A percentile compares a stretch with the other conserved stretches of the same genome.
These are phyloP conservation scores for Leccinum colubrinum DNA, from an alignment of 1,284 basidiomycete genomes.

Conservation along the genomic window DNA sequence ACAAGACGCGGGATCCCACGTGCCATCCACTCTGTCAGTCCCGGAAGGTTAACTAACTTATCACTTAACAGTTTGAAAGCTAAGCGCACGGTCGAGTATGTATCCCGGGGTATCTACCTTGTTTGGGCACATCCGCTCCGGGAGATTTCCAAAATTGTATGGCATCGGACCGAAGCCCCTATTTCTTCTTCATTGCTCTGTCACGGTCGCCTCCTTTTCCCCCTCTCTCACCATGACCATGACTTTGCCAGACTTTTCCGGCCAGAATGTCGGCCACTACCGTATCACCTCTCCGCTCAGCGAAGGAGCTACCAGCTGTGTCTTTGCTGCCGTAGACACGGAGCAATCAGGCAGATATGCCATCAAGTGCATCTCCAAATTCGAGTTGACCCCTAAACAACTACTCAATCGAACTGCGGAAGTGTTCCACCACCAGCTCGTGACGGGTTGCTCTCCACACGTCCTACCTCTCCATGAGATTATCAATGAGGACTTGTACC, in stretches of 20 bases:
- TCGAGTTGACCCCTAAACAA: conserved; percentile 48
- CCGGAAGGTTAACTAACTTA: too few relatives aligned
- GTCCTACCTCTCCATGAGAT: conserved; percentile 56
- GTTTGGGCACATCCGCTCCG: background rate
- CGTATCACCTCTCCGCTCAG: conserved; percentile 68
- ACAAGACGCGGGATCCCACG: too few relatives aligned
- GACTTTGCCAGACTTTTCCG: conserved; percentile 43
- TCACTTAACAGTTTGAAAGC: too few relatives aligned
- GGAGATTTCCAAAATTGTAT: background rate
- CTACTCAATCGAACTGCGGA: conserved; percentile 57
- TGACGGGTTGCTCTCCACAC: conserved; percentile 49
- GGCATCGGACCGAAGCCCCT: background rate
- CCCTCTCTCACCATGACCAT: conserved; percentile 3
- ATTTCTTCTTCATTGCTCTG: background rate
- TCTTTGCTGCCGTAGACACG: conserved; percentile 69
- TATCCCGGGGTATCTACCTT: too few relatives aligned
- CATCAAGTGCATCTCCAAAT: conserved; percentile 69
- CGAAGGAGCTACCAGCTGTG: conserved; percentile 78
- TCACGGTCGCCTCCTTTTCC: too few relatives aligned
- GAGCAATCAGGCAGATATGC: conserved; percentile 42
- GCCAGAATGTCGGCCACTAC: conserved; percentile 51
- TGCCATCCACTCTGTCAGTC: too few relatives aligned
- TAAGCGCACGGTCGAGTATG: too few relatives aligned
- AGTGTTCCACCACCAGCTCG: conserved; percentile 55
- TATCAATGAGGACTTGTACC: conserved; percentile 49